Base-by-base conservation (phyloP, 352 stramenopile species). In the Phytophthora europaea region DNA sequence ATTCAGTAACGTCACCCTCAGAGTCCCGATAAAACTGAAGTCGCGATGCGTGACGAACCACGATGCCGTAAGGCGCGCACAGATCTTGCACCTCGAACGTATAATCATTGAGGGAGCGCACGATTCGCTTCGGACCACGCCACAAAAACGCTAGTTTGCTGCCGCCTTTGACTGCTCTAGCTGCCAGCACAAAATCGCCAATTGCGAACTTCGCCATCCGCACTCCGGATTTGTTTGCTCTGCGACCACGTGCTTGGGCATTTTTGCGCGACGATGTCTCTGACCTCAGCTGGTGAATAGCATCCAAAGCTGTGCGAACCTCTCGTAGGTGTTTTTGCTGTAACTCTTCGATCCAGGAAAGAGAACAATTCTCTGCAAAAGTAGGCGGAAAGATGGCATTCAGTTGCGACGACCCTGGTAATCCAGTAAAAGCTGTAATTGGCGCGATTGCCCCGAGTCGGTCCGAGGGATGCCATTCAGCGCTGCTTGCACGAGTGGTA, bases 391-490 rank as follows among this genome's bases (percentile, higher is more conserved):
- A 43, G 1, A 16, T 43, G 34, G 5, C 34, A 43, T 43, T 15
- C 34, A 4, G 34, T 16, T 43, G 34, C 34, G 40, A 34, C 3
- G 16, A 23, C 0, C 48, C 61, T 12, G 65, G 61, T 0, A 79
- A 28, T 3, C 20, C 62, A 1, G 62, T 72, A 45, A 75, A 75
- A 4, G 53, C 62, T 7, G 62, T 75, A 15, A 76, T 9, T 15
- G 67, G 59, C 6, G 60, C 60, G 1, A 31, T 13, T 0, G 59
- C 54, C 1, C 6, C n/a, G 0, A 70, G 48, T 1, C 54, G 43
- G 28, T 75, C 61, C 0, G 65, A 22, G 1, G 61, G 65, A 70
- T 72, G 0, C 6, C 3, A 45, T 75, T 80, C 4, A 73, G 18
- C 3, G 61, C 51, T 3, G 34, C 23, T n/a, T 78, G 57, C 2